Percentiles rank a stretch among this genome's conserved stretches.
These are phyloP conservation scores for Trametes maxima DNA, from an alignment of 768 basidiomycete species.

Conservation along the genomic window DNA sequence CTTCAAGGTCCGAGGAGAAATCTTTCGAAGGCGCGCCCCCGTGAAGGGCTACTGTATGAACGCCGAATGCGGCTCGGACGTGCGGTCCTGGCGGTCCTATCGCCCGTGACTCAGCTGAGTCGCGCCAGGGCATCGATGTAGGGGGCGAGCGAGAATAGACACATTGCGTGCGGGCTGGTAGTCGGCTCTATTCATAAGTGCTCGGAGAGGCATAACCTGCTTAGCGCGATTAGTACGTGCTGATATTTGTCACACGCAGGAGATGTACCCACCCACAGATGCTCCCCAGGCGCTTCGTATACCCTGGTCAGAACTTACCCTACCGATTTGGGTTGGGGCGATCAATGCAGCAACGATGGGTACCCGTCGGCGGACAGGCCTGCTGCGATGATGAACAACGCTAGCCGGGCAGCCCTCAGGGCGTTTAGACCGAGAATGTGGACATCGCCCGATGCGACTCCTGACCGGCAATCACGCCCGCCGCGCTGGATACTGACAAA, in stretches of 20 bases:
- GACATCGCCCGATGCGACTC: constrained; percentile 5
- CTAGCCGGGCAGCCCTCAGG: background rate
- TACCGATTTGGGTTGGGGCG: background rate
- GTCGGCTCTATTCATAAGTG: background rate
- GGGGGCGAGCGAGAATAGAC: background rate
- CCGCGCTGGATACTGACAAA: background rate
- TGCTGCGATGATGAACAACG: background rate
- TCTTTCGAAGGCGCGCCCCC: background rate
- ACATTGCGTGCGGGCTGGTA: background rate
- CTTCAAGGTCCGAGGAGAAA: constrained; percentile 18
- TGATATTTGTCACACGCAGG: background rate
- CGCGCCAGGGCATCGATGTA: background rate
- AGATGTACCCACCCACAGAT: background rate
- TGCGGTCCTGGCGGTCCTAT: constrained; percentile 16
- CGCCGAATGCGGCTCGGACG: constrained; percentile 9
- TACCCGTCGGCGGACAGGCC: background rate
- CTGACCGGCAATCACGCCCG: constrained; percentile 15
- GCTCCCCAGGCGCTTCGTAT: too few species aligned
- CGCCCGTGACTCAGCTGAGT: background rate
- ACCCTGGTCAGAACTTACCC: background rate
- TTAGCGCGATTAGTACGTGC: background rate
- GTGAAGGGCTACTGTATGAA: constrained; percentile 11
- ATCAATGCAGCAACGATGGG: background rate
- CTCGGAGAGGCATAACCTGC: background rate
- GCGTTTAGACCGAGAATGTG: constrained; percentile 16